Conservation (phyloP, 192 early-diverging fungal genomes). For the Diversispora epigaea region DNA sequence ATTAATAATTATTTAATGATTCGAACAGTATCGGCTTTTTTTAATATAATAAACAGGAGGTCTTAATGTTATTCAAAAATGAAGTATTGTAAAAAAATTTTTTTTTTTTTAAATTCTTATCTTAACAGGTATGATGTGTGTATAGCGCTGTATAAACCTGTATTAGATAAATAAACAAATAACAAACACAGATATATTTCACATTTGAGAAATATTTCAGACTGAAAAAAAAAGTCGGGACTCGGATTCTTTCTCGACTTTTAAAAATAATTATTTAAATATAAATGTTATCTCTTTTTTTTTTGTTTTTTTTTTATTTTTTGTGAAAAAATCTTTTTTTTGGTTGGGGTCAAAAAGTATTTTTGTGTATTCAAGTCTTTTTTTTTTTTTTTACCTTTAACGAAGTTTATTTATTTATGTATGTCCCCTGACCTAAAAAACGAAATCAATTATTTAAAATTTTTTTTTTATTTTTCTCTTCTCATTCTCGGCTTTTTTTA, state of each 20-base stretch:
- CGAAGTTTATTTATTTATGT: background rate
- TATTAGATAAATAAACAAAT: conserved; percentile 8
- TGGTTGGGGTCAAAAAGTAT: no score
- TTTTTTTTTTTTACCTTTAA: background rate
- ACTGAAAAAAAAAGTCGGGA: background rate
- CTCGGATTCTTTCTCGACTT: background rate
- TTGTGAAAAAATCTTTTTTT: no score
- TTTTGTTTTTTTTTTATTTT: no score
- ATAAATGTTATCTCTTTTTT: no score
- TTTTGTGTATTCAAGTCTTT: background rate
- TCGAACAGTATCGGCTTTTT: no score
- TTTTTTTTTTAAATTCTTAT: no score
- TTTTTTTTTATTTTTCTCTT: background rate
- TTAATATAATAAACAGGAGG: no score
- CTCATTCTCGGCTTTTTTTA: background rate
- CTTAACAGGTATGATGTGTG: no score
- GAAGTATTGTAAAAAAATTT: no score
- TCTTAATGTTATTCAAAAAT: no score
- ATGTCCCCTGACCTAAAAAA: background rate
- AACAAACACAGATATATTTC: background rate
- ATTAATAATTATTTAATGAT: no score
- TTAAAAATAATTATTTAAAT: no score
- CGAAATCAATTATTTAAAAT: background rate
- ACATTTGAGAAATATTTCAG: background rate
- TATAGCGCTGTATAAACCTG: background rate